Conservation (phyloP, 2,329 filamentous ascomycete genomes). For the Pseudohalonectria lignicola region DNA sequence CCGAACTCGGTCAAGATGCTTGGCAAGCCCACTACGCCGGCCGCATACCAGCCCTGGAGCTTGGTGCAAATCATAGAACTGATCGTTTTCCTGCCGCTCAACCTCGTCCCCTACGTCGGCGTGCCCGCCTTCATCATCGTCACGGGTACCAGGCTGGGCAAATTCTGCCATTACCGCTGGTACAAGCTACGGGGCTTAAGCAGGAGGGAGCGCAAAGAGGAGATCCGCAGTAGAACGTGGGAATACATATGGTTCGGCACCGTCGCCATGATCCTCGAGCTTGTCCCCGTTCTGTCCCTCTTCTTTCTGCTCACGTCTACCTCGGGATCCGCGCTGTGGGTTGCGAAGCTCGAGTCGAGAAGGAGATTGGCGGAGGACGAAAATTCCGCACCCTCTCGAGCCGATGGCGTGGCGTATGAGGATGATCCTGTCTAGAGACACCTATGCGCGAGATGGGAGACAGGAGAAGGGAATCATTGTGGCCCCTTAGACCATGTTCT, state of each 20-base stretch:
- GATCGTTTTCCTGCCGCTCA: constrained; percentile 67
- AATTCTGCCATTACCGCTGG: constrained; percentile 84
- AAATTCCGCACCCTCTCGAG: constrained; percentile 51
- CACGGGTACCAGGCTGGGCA: constrained; percentile 78
- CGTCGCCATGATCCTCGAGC: constrained; percentile 61
- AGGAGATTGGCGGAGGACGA: constrained; percentile 14
- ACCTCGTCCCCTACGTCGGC: constrained; percentile 75
- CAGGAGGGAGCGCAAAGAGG: constrained; percentile 62
- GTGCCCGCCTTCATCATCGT: constrained; percentile 78
- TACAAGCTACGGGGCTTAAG: constrained; percentile 68
- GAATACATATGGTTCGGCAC: constrained; percentile 93
- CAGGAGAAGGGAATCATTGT: too few species aligned
- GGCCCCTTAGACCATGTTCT: too few species aligned
- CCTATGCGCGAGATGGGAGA: background rate
- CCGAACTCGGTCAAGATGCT: constrained; percentile 68
- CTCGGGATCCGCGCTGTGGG: constrained; percentile 79
- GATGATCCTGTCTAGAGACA: constrained; percentile 8
- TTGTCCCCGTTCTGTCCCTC: constrained; percentile 88
- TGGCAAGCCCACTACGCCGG: constrained; percentile 66
- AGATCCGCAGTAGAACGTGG: constrained; percentile 57
- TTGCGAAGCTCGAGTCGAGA: constrained; percentile 61
- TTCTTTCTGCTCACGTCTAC: constrained; percentile 86
- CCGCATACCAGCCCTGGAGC: constrained; percentile 81
- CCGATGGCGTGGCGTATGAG: constrained; percentile 32
- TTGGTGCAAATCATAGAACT: constrained; percentile 85